These are phyloP conservation scores for Pterocarpus macrocarpus DNA, from an alignment of 306 rosid genomes.

Conservation along the genomic window DNA sequence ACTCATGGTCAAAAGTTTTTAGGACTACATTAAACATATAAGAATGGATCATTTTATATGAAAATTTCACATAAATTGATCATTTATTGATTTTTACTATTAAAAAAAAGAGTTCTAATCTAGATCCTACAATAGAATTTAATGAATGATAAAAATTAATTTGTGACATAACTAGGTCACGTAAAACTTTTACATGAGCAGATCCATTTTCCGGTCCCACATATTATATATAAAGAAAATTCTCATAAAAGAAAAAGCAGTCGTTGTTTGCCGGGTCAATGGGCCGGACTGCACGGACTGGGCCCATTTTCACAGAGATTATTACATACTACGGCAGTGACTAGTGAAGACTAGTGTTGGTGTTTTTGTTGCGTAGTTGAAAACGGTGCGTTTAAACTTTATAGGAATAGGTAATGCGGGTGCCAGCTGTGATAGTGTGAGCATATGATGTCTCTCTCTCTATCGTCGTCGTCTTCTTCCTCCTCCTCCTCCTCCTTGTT, in stretches of 20 bases:
- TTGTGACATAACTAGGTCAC: no score
- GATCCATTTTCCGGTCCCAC: no score
- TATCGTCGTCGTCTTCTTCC: background rate
- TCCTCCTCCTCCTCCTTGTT: background rate
- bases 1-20: no score
- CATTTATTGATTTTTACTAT: no score
- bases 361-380: background rate
- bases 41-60: no score
- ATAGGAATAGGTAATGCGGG: constrained; percentile 19
- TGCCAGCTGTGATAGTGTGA: constrained; percentile 30
- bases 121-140: no score
- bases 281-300: background rate
- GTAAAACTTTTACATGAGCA: no score
- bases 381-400: constrained; percentile 21
- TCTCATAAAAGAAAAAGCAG: no score
- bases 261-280: background rate
- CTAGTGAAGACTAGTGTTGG: background rate
- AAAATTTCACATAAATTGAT: no score
- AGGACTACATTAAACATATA: background rate
- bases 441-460: background rate
- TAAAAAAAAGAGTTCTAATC: no score
- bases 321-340: background rate
- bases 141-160: no score
- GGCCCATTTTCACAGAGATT: background rate
- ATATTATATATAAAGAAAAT: no score